Percentiles rank a stretch among this genome's conserved stretches.
phyloP scores from a whole-genome alignment of 768 basidiomycete genomes.

The Termitomyces sp. region DNA sequence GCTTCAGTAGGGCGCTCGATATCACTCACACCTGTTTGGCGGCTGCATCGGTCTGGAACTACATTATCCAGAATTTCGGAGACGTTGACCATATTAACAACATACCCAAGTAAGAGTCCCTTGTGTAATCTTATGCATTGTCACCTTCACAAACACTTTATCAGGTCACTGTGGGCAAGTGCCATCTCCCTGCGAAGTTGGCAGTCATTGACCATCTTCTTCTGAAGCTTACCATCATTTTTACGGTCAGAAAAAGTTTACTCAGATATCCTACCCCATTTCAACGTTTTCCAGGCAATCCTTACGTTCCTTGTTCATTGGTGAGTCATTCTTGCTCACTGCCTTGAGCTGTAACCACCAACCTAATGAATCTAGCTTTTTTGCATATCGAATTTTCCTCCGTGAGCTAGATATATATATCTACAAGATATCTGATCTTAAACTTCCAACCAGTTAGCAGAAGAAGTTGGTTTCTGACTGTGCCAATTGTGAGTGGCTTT shows the following conservation, averaged over 20 bases:
- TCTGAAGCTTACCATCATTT: constrained; percentile 19
- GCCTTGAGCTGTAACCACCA: too few relatives aligned
- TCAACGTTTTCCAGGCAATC: constrained; percentile 19
- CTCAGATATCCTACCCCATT: too few relatives aligned
- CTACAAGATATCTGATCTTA: too few relatives aligned
- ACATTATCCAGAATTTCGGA: constrained; percentile 24
- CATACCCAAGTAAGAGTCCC: constrained; percentile 23
- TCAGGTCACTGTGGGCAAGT: constrained; percentile 14
- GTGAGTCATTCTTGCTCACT: constrained; percentile 11
- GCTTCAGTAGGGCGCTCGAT: constrained; percentile 24
- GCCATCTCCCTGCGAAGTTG: neutral
- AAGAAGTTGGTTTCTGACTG: too few relatives aligned
- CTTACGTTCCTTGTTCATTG: constrained; percentile 29
- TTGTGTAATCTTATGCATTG: neutral
- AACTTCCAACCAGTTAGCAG: too few relatives aligned
- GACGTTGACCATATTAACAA: constrained; percentile 13
- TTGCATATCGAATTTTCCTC: constrained; percentile 25
- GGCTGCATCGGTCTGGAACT: constrained; percentile 27
- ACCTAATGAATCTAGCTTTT: constrained; percentile 19
- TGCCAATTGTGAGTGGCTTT: constrained; percentile 11
- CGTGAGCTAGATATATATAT: constrained; percentile 15
- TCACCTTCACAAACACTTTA: neutral
- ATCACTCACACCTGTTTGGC: constrained; percentile 23
- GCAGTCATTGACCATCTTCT: neutral
- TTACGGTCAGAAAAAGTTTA: constrained; percentile 15